Evolutionary conservation across 805 yeast genomes (phyloP).

Genomic region (Candida golubevii): DNA sequence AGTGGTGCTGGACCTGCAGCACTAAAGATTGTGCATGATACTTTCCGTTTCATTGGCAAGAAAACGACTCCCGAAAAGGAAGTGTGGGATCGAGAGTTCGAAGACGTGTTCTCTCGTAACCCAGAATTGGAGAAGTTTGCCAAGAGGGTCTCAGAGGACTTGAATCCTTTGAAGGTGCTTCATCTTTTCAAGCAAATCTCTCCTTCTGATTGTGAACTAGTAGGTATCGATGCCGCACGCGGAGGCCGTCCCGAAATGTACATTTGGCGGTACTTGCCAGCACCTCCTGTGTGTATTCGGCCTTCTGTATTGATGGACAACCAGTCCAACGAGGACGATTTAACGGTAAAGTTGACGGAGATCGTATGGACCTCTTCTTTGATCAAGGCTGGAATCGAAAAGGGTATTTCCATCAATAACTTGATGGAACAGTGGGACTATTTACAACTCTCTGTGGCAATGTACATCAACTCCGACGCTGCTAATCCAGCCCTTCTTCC

Average conservation of each 20-base stretch:
- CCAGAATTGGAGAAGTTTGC: slow-evolving; percentile 88
- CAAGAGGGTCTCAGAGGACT: slow-evolving; percentile 85
- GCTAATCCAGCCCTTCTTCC: slow-evolving; percentile 78
- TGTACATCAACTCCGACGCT: slow-evolving; percentile 95
- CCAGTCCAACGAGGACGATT: slow-evolving; percentile 94
- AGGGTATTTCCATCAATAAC: slow-evolving; percentile 88
- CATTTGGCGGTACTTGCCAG: slow-evolving; percentile 95
- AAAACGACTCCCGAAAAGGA: slow-evolving; percentile 79
- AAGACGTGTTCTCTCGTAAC: slow-evolving; percentile 62
- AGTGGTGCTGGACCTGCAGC: slow-evolving; percentile 92
- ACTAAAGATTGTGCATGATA: slow-evolving; percentile 89
- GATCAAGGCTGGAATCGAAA: slow-evolving; percentile 91
- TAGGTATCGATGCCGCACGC: slow-evolving; percentile 83
- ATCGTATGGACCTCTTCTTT: slow-evolving; percentile 95
- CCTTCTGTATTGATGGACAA: slow-evolving; percentile 94
- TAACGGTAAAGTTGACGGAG: slow-evolving; percentile 93
- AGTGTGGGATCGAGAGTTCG: slow-evolving; percentile 84
- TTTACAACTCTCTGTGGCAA: slow-evolving; percentile 89
- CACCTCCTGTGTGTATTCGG: slow-evolving; percentile 98
- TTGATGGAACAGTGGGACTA: slow-evolving; percentile 99
- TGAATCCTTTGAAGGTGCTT: slow-evolving; percentile 86
- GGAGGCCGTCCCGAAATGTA: slow-evolving; percentile 96
- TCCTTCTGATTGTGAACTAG: slow-evolving; percentile 85
- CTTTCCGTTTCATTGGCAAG: slow-evolving; percentile 93
- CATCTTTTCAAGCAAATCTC: slow-evolving; percentile 80